phyloP scores from a whole-genome alignment of 768 basidiomycete genomes.

The Pleurotus citrinopileatus region DNA sequence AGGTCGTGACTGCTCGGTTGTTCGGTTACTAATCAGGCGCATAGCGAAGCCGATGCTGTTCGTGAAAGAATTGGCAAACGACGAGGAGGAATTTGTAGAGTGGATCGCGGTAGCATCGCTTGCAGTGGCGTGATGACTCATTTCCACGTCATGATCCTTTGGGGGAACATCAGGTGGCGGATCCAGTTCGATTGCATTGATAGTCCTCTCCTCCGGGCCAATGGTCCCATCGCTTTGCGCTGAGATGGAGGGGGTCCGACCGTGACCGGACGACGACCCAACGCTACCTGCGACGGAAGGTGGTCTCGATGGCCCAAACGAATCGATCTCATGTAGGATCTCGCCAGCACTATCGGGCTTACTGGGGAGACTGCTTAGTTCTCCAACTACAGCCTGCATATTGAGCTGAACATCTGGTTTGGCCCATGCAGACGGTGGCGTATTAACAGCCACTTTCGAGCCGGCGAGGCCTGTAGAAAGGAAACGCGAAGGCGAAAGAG shows the following conservation, averaged over 20 bases:
- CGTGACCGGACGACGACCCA: conserved; percentile 20
- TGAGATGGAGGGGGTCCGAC: conserved; percentile 39
- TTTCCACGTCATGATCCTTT: conserved; percentile 15
- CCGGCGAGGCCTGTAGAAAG: background rate
- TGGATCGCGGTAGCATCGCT: background rate
- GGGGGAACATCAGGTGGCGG: conserved; percentile 25
- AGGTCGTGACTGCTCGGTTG: conserved; percentile 28
- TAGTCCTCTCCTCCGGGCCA: conserved; percentile 12
- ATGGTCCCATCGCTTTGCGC: conserved; percentile 37
- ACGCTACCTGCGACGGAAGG: conserved; percentile 20
- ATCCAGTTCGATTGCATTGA: background rate
- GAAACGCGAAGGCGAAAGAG: conserved; percentile 13
- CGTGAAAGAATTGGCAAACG: conserved; percentile 45
- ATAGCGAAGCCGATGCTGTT: conserved; percentile 57
- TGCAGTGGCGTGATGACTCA: background rate
- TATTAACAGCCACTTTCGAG: conserved; percentile 14
- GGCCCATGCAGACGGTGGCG: conserved; percentile 42
- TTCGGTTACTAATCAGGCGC: conserved; percentile 48
- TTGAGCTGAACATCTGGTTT: conserved; percentile 58
- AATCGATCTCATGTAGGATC: conserved; percentile 43
- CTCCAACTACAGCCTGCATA: conserved; percentile 48
- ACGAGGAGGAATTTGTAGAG: conserved; percentile 26
- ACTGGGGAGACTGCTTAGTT: conserved; percentile 35
- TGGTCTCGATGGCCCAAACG: conserved; percentile 24
- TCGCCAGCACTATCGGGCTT: conserved; percentile 38